phyloP scores from a whole-genome alignment of 306 rosid genomes.

The Vigna nakashimae region DNA sequence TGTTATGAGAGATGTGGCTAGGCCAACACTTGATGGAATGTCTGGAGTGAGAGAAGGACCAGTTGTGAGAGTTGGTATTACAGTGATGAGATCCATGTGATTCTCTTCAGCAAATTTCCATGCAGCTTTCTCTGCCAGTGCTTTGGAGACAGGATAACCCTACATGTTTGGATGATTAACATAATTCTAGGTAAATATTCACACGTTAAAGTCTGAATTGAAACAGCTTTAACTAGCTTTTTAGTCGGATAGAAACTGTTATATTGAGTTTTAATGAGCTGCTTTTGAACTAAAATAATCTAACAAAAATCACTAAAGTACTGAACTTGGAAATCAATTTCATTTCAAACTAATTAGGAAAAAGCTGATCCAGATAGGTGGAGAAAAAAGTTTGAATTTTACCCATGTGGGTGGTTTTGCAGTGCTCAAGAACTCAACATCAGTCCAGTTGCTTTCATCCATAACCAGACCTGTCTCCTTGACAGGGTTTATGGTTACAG shows the following conservation, averaged over 20 bases:
- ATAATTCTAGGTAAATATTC: not conserved
- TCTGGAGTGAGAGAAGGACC: constrained; percentile 77
- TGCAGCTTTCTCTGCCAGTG: constrained; percentile 79
- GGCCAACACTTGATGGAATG: constrained; percentile 62
- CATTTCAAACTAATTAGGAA: not conserved
- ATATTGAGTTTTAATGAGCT: not conserved
- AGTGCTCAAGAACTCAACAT: constrained; percentile 63
- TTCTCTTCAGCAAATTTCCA: constrained; percentile 79
- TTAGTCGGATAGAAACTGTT: too few species aligned
- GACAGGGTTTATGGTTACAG: constrained; percentile 63
- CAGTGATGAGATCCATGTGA: constrained; percentile 74
- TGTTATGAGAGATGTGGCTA: constrained; percentile 63
- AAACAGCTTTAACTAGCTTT: too few species aligned
- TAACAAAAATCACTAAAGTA: not conserved
- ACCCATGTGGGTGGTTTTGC: constrained; percentile 87
- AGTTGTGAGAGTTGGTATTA: constrained; percentile 70
- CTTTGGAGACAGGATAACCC: constrained; percentile 85
- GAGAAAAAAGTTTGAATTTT: constrained; percentile 18
- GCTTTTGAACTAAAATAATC: not conserved
- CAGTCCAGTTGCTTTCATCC: constrained; percentile 76
- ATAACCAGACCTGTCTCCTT: constrained; percentile 60
- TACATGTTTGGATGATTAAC: constrained; percentile 40
- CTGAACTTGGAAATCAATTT: not conserved
- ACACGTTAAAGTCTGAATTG: not conserved
- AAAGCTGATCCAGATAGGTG: not conserved